Evolutionary conservation across 768 basidiomycete genomes (phyloP), one percentile per base, ranked within the genome.

Genomic region (Hericium rajendrae): DNA sequence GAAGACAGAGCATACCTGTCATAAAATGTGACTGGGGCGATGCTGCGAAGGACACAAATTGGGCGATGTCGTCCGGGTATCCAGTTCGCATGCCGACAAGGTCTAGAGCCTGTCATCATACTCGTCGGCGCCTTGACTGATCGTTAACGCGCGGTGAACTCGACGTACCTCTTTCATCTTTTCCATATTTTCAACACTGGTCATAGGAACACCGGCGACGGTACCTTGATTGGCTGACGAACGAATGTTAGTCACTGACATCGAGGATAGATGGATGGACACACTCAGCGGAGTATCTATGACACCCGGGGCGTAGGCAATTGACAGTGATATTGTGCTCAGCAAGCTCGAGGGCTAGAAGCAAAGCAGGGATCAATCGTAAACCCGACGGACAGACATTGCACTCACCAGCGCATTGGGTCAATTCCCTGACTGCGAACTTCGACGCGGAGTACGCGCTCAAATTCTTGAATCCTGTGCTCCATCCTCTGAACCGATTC

Each of bases 401-500:
- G 38, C 51, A 20, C 59, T 18, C 43, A 63, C 62, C 62, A 6
- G 62, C 61, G 56, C 49, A 52, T 39, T 70, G 70, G 3, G 69
- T 71, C 28, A 71, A 48, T 3, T 58, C 70, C 2, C 70, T 58
- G 46, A 71, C 60, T 10, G 60, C 70, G 43, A 70, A 71, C 56
- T 73, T 73, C 15, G 66, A 64, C 2, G 69, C 66, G 22, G 52
- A 56, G 51, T 73, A 73, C 2, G 68, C 63, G 50, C 58, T 15
- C 5, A 62, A 16, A 18, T 53, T 22, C 48, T 57, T 60, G 24
- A 58, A 46, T 15, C 43, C 43, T 46, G 2, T 9, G 9, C 32
- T 32, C 32, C 32, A 1, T 8, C 9, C 6, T 32, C 32, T 32
- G 32, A 32, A 6, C 32, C 6, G 32, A 32, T 2, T 32, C 9